Percentiles rank a stretch among this genome's conserved stretches.
phyloP scores from a whole-genome alignment of 768 basidiomycete genomes.

The Leucosporidium scottii region DNA sequence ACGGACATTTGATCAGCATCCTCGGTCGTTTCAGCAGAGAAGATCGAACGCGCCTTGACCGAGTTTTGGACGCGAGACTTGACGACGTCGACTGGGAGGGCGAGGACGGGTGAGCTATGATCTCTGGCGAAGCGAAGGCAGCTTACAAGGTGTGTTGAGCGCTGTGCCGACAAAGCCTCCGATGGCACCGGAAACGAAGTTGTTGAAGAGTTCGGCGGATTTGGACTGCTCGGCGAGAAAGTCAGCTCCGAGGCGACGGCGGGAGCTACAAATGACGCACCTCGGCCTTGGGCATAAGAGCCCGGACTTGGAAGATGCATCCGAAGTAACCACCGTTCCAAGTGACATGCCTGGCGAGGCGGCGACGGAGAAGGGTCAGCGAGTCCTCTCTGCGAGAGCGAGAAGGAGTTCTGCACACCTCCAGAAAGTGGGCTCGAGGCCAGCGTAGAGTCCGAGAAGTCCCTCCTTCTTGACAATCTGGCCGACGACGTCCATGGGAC shows the following conservation, averaged over 20 bases:
- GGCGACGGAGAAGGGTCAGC: conserved; percentile 52
- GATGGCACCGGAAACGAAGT: conserved; percentile 80
- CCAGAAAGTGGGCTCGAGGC: conserved; percentile 98
- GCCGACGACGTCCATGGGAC: conserved; percentile 83
- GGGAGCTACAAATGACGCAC: conserved; percentile 47
- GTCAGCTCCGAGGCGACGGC: not conserved
- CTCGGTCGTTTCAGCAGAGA: not conserved
- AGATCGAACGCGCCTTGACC: conserved; percentile 23
- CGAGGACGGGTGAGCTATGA: not conserved
- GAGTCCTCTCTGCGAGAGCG: conserved; percentile 56
- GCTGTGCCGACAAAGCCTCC: conserved; percentile 65
- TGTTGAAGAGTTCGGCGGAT: conserved; percentile 65
- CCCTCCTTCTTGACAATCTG: conserved; percentile 72
- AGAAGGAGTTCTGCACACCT: conserved; percentile 49
- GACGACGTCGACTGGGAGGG: conserved; percentile 61
- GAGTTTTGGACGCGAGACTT: conserved; percentile 83
- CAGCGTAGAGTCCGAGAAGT: conserved; percentile 74
- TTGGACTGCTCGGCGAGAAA: conserved; percentile 53
- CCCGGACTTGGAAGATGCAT: conserved; percentile 74
- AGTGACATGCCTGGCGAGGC: conserved; percentile 18
- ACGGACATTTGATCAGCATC: conserved; percentile 26
- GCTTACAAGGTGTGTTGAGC: conserved; percentile 73
- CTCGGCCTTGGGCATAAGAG: conserved; percentile 73
- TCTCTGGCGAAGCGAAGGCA: not conserved
- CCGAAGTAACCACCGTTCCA: conserved; percentile 82